phyloP scores from a whole-genome alignment of 2,329 filamentous ascomycete species.

The Diplodia scrobiculata region DNA sequence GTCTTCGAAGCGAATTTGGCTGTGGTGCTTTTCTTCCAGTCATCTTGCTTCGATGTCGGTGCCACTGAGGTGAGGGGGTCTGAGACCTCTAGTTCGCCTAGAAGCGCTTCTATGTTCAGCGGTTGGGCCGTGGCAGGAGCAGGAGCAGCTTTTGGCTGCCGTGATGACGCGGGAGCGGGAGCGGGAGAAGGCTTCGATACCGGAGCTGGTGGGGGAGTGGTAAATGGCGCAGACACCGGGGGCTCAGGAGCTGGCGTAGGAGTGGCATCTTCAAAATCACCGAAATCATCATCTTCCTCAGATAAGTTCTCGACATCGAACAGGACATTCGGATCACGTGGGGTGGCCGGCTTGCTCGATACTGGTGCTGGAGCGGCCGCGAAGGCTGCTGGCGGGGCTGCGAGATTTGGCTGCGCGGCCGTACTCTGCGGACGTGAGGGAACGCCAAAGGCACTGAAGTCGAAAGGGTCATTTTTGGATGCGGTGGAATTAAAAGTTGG shows the following conservation, averaged over 20 bases:
- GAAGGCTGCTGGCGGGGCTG: not conserved
- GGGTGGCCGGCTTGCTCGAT: conserved; percentile 9
- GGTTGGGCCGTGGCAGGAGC: not conserved
- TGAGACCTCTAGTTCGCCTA: conserved; percentile 21
- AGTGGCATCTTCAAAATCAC: conserved; percentile 38
- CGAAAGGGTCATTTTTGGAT: conserved; percentile 22
- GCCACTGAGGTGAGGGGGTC: conserved; percentile 20
- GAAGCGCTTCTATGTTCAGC: conserved; percentile 21
- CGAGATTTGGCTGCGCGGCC: not conserved
- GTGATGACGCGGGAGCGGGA: not conserved
- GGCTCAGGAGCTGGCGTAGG: not conserved
- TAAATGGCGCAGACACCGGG: conserved; percentile 29
- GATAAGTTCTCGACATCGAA: conserved; percentile 46
- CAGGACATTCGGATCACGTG: conserved; percentile 43
- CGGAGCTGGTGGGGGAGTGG: not conserved
- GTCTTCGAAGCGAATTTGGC: conserved; percentile 26
- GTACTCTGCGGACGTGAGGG: conserved; percentile 14
- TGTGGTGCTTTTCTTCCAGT: conserved; percentile 26
- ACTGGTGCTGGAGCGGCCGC: not conserved
- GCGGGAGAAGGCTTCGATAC: not conserved
- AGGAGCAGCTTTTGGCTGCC: conserved; percentile 35
- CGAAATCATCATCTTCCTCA: conserved; percentile 43
- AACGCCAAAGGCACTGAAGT: conserved; percentile 24
- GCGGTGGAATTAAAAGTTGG: conserved; percentile 8
- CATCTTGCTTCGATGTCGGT: conserved; percentile 19